Evolutionary conservation across 805 yeast genomes (phyloP), one percentile per base, ranked within the genome.

Genomic region (Candida jianshihensis): DNA sequence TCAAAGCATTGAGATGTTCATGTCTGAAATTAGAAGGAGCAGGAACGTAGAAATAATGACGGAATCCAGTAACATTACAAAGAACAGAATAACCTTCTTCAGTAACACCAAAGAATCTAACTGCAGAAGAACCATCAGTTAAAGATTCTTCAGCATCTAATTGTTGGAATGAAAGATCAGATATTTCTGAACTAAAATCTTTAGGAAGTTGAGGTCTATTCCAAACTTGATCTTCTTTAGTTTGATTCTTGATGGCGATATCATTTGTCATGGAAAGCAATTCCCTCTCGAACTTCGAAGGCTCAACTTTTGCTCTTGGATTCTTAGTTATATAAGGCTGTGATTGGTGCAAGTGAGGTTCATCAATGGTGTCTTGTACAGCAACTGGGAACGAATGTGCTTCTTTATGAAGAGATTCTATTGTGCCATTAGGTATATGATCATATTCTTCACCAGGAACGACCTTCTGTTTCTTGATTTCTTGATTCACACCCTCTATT

Each of bases 51-150:
- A 92, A 71, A 57, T 92, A 92, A 56, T 94, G 98, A 37, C 73
- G 56, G 55, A 94, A 92, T 6, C 95, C 96, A 3, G 81, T 73
- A 13, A 92, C 92, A 48, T 83, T 87, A 63, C 97, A 89, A 46
- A 89, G 68, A 16, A 92, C 85, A 0, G 97, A 84, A 53, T 87
- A 66, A 4, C 99, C 99, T 38, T 75, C 80, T 39, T 69, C 74
- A 2, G 97, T 88, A 27, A 94, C 88, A 39, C 99, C 99, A 59
- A 89, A 92, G 53, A 94, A 81, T 37, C 96, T 72, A 1, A 89
- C 84, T 2, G 75, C 70, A 1, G 82, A 73, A 19, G 71, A 66
- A 13, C 75, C 78, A 26, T 74, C 73, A 8, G 73, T 55, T 20
- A 61, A 54, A 3, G 84, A 73, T 51, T 92, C 98, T 51, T 92